A percentile compares a stretch with the other conserved stretches of the same genome.
Evolutionary conservation across 2,329 filamentous ascomycete genomes (phyloP).

Genomic region (Ophiocordyceps sinensis): DNA sequence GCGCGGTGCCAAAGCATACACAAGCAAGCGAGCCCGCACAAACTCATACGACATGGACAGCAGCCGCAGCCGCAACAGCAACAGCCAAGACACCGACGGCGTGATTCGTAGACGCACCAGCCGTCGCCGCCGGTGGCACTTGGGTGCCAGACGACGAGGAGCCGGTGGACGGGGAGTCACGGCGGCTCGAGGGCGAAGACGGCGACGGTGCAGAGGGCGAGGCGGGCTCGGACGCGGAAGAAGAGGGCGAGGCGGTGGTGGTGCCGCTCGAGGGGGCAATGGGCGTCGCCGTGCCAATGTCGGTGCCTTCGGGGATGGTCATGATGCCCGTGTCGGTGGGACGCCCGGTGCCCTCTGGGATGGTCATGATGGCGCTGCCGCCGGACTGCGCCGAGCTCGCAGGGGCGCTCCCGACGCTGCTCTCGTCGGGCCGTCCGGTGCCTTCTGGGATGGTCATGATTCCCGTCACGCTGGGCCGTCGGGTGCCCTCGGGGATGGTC

Average conservation of each 20-base stretch:
- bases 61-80: constrained; percentile 22
- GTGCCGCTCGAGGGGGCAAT: not conserved
- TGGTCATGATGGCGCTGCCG: not conserved
- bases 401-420: not conserved
- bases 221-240: not conserved
- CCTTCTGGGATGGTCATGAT: constrained; percentile 7
- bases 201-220: not conserved
- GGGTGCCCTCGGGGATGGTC: not conserved
- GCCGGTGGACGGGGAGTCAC: not conserved
- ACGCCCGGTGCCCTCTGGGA: not conserved
- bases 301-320: constrained; percentile 23
- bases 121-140: constrained; percentile 7
- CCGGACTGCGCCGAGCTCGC: not conserved
- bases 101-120: constrained; percentile 14
- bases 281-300: constrained; percentile 46
- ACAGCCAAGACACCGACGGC: constrained; percentile 16
- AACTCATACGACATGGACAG: constrained; percentile 26
- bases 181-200: not conserved
- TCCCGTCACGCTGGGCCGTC: not conserved
- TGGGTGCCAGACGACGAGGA: constrained; percentile 2
- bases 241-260: not conserved
- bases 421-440: constrained; percentile 26
- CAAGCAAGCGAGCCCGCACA: not conserved
- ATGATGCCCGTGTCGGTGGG: constrained; percentile 1
- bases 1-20: not conserved